phyloP scores from a whole-genome alignment of 1,139 yeast species.

The Taphrina deformans region DNA sequence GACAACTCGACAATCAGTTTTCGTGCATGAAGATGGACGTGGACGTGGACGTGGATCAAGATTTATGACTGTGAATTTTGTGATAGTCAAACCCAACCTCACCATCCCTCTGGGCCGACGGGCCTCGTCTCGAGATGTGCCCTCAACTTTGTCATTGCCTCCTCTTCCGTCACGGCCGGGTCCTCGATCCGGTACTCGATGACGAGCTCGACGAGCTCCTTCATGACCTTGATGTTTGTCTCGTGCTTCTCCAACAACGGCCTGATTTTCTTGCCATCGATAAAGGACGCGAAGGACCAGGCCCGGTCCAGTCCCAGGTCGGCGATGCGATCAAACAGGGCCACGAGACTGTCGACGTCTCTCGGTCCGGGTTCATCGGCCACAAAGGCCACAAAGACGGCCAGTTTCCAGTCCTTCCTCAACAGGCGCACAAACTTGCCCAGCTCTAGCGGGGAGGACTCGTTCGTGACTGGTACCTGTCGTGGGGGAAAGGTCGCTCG shows the following conservation, averaged over 20 bases:
- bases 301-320: conserved; percentile 1
- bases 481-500: conserved; percentile 17
- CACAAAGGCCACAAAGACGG: conserved; percentile 1
- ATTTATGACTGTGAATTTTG: too few relatives aligned
- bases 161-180: conserved; percentile 2
- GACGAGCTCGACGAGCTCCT: conserved; percentile 17
- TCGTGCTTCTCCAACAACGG: conserved; percentile 2
- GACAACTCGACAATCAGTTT: background rate
- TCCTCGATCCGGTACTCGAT: conserved; percentile 17
- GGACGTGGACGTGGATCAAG: background rate
- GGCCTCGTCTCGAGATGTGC: background rate
- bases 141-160: conserved; percentile 1
- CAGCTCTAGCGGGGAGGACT: background rate
- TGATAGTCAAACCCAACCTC: background rate
- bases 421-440: conserved; percentile 11
- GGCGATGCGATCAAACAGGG: conserved; percentile 4
- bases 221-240: conserved; percentile 26
- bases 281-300: conserved; percentile 1
- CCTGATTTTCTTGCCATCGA: conserved; percentile 26
- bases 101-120: conserved; percentile 1
- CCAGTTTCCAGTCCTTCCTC: conserved; percentile 22
- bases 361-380: background rate
- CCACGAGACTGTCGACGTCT: background rate
- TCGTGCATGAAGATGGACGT: background rate
- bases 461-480: background rate